phyloP scores from a whole-genome alignment of 352 stramenopile genomes.

The Thraustochytrium sp. region DNA sequence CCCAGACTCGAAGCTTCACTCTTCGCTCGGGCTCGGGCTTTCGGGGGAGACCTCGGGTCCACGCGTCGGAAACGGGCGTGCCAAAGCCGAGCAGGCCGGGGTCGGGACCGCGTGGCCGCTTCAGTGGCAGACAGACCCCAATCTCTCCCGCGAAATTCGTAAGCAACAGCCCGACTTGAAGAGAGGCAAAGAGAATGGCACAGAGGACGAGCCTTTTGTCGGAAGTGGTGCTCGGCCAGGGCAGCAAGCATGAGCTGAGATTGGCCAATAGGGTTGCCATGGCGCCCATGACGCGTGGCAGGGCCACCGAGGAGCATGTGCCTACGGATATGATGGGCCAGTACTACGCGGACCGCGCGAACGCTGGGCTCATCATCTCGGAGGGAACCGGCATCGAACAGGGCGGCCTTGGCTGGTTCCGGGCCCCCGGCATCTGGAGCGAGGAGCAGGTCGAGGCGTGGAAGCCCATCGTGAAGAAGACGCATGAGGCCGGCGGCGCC shows the following conservation, averaged over 20 bases:
- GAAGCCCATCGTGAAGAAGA: conserved; percentile 56
- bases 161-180: neutral
- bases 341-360: conserved; percentile 63
- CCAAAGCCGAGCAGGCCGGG: no score
- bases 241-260: no score
- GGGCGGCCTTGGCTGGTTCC: conserved; percentile 52
- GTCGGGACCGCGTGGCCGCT: no score
- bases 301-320: conserved; percentile 42
- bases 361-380: conserved; percentile 59
- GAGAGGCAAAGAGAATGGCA: neutral
- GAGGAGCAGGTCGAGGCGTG: conserved; percentile 57
- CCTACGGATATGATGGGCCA: conserved; percentile 51
- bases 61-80: no score
- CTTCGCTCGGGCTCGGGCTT: no score
- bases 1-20: no score
- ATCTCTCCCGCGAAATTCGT: no score
- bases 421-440: conserved; percentile 57
- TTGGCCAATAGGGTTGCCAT: conserved; percentile 61
- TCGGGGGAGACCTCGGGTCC: no score
- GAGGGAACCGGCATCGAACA: conserved; percentile 59
- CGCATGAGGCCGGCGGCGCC: conserved; percentile 62
- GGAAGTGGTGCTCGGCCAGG: no score
- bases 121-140: no score
- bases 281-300: conserved; percentile 57
- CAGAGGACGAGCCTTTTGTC: no score